phyloP scores from a whole-genome alignment of 2,329 filamentous ascomycete species.

The Exophiala calicioides region DNA sequence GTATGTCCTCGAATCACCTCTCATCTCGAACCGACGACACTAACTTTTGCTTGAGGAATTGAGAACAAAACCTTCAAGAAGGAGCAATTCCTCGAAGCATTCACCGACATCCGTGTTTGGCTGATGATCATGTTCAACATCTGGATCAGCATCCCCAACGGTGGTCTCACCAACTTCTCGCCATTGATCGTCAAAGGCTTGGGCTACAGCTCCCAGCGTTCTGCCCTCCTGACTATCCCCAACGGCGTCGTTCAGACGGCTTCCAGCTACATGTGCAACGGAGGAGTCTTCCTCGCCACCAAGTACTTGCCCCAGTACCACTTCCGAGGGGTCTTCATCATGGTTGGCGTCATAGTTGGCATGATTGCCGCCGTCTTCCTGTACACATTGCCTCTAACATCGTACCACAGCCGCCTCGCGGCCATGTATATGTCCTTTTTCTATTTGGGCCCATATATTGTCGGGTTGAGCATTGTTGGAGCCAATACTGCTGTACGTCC shows the following conservation, averaged over 20 bases:
- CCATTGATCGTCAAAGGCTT: slow-evolving; percentile 46
- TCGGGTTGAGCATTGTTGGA: slow-evolving; percentile 29
- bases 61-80: slow-evolving; percentile 27
- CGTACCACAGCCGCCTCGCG: slow-evolving; percentile 44
- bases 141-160: slow-evolving; percentile 43
- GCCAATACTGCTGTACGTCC: slow-evolving; percentile 38
- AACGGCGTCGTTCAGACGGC: slow-evolving; percentile 46
- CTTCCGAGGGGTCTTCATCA: slow-evolving; percentile 45
- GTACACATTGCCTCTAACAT: slow-evolving; percentile 38
- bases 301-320: slow-evolving; percentile 42
- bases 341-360: slow-evolving; percentile 47
- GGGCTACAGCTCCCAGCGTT: slow-evolving; percentile 45
- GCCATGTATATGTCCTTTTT: slow-evolving; percentile 48
- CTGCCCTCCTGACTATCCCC: slow-evolving; percentile 49
- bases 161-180: slow-evolving; percentile 46
- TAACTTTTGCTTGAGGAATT: slow-evolving; percentile 7
- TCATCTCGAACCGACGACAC: not conserved
- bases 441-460: slow-evolving; percentile 36
- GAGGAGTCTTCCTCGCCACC: slow-evolving; percentile 42
- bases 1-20: slow-evolving; percentile 37
- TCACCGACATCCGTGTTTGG: slow-evolving; percentile 31
- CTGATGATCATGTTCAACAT: slow-evolving; percentile 40
- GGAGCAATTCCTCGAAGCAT: slow-evolving; percentile 22
- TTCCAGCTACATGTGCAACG: slow-evolving; percentile 42
- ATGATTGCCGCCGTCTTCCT: slow-evolving; percentile 46